Evolutionary conservation across 805 yeast genomes (phyloP).

Genomic region (Starmera dryadoides): DNA sequence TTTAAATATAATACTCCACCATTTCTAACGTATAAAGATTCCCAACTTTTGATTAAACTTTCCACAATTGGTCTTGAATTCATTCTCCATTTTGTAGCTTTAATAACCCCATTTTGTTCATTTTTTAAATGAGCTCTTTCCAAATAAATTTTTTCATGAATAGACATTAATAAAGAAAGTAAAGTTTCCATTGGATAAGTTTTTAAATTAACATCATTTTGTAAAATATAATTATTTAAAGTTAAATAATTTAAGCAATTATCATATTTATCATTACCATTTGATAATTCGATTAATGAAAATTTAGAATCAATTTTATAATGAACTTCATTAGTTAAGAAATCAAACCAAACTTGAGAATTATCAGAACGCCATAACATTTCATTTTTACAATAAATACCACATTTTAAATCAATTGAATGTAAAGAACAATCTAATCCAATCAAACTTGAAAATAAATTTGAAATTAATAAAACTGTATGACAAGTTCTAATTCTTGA

Average conservation of each 20-base stretch:
- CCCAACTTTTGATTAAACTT: conserved; percentile 60
- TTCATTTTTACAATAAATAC: conserved; percentile 56
- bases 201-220: conserved; percentile 23
- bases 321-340: conserved; percentile 25
- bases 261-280: conserved; percentile 40
- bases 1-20: conserved; percentile 57
- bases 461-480: conserved; percentile 51
- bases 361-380: conserved; percentile 50
- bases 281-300: conserved; percentile 48
- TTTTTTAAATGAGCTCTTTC: conserved; percentile 34
- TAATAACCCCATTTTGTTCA: conserved; percentile 32
- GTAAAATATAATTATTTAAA: conserved; percentile 30
- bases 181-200: conserved; percentile 41
- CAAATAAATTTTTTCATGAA: conserved; percentile 58
- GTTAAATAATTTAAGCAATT: conserved; percentile 40
- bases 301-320: conserved; percentile 45
- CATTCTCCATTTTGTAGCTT: conserved; percentile 59
- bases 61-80: conserved; percentile 53
- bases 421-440: conserved; percentile 37
- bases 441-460: conserved; percentile 43
- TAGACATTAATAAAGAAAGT: conserved; percentile 51
- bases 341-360: conserved; percentile 42
- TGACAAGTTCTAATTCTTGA: conserved; percentile 73
- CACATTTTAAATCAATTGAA: conserved; percentile 49
- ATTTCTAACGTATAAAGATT: conserved; percentile 47